Percentiles rank a stretch among this genome's conserved stretches.
These are phyloP conservation scores for Diaporthe ampelina DNA, from an alignment of 2,329 filamentous ascomycete species.

Conservation along the genomic window DNA sequence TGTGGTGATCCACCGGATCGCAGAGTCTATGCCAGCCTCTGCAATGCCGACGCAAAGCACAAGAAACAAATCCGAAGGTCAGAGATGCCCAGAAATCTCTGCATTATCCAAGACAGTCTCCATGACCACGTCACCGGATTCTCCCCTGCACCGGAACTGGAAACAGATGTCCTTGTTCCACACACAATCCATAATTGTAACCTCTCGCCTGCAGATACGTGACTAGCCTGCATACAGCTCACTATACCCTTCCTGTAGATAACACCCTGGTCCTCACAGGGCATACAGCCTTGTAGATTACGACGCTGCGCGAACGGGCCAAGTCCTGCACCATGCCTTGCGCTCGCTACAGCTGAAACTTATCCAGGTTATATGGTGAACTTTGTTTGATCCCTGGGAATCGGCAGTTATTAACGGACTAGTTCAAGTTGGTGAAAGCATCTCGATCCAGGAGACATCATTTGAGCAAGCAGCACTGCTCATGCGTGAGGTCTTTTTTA, in stretches of 20 bases:
- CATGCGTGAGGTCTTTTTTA: neutral
- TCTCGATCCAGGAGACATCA: neutral
- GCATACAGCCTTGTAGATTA: neutral
- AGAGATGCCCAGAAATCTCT: too few relatives aligned
- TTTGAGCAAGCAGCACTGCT: too few relatives aligned
- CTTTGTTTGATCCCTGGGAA: neutral
- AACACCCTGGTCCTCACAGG: neutral
- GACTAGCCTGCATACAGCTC: neutral
- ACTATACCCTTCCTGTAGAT: neutral
- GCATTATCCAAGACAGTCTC: neutral
- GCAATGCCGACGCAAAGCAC: too few relatives aligned
- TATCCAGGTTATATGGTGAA: neutral
- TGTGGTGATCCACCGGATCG: too few relatives aligned
- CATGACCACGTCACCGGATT: neutral
- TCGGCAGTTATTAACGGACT: neutral
- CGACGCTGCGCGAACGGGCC: neutral
- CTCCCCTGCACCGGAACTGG: neutral
- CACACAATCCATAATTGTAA: neutral
- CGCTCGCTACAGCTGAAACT: neutral
- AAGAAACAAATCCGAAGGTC: too few relatives aligned
- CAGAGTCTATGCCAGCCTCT: too few relatives aligned
- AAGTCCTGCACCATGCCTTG: neutral
- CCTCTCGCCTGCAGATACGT: neutral
- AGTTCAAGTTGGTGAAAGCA: neutral
- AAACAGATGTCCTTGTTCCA: neutral